A percentile compares a stretch with the other conserved stretches of the same genome.
Evolutionary conservation across 1,139 yeast species (phyloP).

Genomic region (Scheffersomyces titani): DNA sequence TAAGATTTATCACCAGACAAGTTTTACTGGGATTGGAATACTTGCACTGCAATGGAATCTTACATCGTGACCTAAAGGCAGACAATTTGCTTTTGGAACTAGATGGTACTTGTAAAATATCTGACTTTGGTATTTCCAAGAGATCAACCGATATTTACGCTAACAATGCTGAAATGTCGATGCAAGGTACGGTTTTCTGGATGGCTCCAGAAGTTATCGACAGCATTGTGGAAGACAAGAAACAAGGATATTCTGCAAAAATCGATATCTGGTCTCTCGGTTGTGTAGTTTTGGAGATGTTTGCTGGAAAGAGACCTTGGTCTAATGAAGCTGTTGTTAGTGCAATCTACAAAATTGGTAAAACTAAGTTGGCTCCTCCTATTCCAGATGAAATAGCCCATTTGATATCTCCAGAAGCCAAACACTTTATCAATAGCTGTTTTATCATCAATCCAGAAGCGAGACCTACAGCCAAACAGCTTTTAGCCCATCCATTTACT

Average conservation of each 20-base stretch:
- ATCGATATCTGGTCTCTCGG: constrained; percentile 94
- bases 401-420: constrained; percentile 63
- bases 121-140: constrained; percentile 96
- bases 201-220: constrained; percentile 99
- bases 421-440: constrained; percentile 71
- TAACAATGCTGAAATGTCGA: constrained; percentile 91
- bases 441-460: constrained; percentile 78
- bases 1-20: constrained; percentile 74
- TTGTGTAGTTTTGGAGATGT: constrained; percentile 95
- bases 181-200: constrained; percentile 97
- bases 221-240: constrained; percentile 69
- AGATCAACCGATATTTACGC: constrained; percentile 84
- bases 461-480: constrained; percentile 82
- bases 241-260: constrained; percentile 95
- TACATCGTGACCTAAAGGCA: constrained; percentile 95
- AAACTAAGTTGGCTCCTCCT: constrained; percentile 84
- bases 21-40: constrained; percentile 83
- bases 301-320: constrained; percentile 85
- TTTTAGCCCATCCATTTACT: constrained; percentile 67
- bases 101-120: constrained; percentile 93
- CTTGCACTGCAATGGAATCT: constrained; percentile 80
- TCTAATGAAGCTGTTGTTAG: constrained; percentile 76
- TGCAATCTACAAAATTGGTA: constrained; percentile 76
- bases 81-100: constrained; percentile 86
- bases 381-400: constrained; percentile 83